These are phyloP conservation scores for Aspergillus intermedius DNA, from an alignment of 2,329 filamentous ascomycete species.

Conservation along the genomic window DNA sequence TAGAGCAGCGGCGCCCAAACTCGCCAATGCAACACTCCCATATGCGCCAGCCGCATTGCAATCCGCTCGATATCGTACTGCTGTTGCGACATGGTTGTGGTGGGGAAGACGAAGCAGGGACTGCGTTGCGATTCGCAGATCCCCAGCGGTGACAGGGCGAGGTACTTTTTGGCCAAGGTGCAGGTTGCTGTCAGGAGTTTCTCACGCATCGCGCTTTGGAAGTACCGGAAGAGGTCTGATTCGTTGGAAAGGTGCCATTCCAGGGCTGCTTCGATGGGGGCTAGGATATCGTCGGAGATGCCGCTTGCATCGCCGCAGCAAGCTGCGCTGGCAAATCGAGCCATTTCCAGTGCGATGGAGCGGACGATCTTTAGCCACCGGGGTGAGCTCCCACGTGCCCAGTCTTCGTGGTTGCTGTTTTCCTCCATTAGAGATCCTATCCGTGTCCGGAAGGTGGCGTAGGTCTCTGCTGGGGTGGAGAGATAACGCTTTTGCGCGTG, in stretches of 20 bases:
- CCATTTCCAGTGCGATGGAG: slow-evolving; percentile 38
- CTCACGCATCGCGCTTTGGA: slow-evolving; percentile 27
- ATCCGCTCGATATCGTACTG: slow-evolving; percentile 44
- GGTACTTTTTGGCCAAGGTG: slow-evolving; percentile 29
- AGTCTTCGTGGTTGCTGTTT: slow-evolving; percentile 15
- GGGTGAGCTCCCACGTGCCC: slow-evolving; percentile 13
- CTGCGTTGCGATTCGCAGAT: slow-evolving; percentile 39
- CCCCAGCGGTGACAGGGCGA: slow-evolving; percentile 36
- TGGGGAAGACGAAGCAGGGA: slow-evolving; percentile 5
- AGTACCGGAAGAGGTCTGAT: slow-evolving; percentile 26
- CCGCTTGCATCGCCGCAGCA: slow-evolving; percentile 19
- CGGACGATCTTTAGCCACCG: slow-evolving; percentile 31
- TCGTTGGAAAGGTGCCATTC: slow-evolving; percentile 30
- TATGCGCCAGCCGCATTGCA: slow-evolving; percentile 71
- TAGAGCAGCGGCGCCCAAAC: slow-evolving; percentile 79
- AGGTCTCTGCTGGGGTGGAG: slow-evolving; percentile 23
- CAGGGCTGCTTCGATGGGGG: slow-evolving; percentile 27
- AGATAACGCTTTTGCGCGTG: slow-evolving; percentile 24
- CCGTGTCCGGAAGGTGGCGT: slow-evolving; percentile 33
- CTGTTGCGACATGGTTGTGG: slow-evolving; percentile 17
- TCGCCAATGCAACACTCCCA: slow-evolving; percentile 81
- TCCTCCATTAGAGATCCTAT: slow-evolving; percentile 35
- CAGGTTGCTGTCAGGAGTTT: slow-evolving; percentile 28
- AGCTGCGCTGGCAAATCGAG: slow-evolving; percentile 30
- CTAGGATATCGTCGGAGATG: slow-evolving; percentile 28